Percentiles rank a stretch among this genome's conserved stretches.
Evolutionary conservation across 805 yeast species (phyloP).

Genomic region (Zygoascus biomembranicola): DNA sequence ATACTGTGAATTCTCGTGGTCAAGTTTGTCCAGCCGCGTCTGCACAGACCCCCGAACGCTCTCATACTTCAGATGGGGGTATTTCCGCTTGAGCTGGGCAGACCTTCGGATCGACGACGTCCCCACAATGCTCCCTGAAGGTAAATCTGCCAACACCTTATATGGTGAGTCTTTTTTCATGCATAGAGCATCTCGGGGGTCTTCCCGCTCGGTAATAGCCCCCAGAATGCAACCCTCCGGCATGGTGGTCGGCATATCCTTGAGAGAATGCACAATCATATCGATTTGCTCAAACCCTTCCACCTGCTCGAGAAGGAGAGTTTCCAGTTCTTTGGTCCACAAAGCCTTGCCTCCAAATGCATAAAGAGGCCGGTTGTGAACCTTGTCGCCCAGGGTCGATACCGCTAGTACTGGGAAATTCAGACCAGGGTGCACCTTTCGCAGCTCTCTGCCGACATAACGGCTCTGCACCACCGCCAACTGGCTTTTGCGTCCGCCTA

Average conservation of each 20-base stretch:
- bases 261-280: constrained; percentile 85
- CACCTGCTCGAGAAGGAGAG: constrained; percentile 48
- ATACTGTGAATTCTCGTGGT: constrained; percentile 54
- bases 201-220: constrained; percentile 77
- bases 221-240: constrained; percentile 90
- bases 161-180: constrained; percentile 62
- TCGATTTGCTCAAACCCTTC: constrained; percentile 65
- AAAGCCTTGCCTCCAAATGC: constrained; percentile 93
- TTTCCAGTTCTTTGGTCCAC: constrained; percentile 95
- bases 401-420: constrained; percentile 72
- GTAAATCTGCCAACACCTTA: constrained; percentile 62
- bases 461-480: constrained; percentile 85
- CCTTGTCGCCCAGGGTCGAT: constrained; percentile 84
- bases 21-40: constrained; percentile 76
- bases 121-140: constrained; percentile 81
- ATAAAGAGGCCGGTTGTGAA: constrained; percentile 76
- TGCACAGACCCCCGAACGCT: constrained; percentile 79
- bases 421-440: constrained; percentile 51
- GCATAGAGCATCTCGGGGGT: constrained; percentile 86
- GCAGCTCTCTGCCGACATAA: constrained; percentile 55
- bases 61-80: constrained; percentile 70
- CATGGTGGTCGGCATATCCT: constrained; percentile 81
- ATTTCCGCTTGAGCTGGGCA: constrained; percentile 74
- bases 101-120: constrained; percentile 92
- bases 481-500: constrained; percentile 86